Conservation (phyloP, 192 early-diverging fungal genomes). For the Coemansia sp. region DNA sequence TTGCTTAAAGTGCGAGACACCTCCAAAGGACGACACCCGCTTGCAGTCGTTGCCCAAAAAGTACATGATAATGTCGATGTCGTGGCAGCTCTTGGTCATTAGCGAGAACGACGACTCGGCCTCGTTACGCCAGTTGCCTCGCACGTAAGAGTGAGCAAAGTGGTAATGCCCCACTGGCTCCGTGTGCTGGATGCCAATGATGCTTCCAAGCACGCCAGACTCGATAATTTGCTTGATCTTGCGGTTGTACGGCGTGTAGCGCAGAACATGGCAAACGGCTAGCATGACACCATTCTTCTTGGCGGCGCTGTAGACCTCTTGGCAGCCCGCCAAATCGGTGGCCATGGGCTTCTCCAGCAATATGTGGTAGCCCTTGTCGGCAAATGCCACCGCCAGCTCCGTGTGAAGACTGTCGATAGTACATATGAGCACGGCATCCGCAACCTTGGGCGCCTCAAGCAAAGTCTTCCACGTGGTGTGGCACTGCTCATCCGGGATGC, state of each 20-base stretch:
- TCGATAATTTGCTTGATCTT: conserved; percentile 63
- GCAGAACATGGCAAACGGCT: conserved; percentile 59
- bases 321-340: conserved; percentile 55
- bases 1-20: conserved; percentile 61
- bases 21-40: conserved; percentile 62
- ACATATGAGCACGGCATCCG: conserved; percentile 58
- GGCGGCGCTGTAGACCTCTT: conserved; percentile 54
- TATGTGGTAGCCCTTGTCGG: conserved; percentile 61
- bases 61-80: conserved; percentile 60
- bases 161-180: conserved; percentile 72
- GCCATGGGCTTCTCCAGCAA: conserved; percentile 75
- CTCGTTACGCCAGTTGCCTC: conserved; percentile 69
- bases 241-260: conserved; percentile 64
- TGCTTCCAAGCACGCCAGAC: conserved; percentile 57
- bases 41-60: conserved; percentile 36
- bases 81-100: conserved; percentile 66
- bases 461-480: conserved; percentile 14
- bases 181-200: conserved; percentile 66
- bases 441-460: conserved; percentile 47
- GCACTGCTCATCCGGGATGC: background rate
- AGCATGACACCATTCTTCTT: conserved; percentile 44
- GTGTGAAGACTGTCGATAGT: conserved; percentile 58
- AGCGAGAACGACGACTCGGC: conserved; percentile 60
- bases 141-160: conserved; percentile 68
- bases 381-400: conserved; percentile 58